Base-by-base conservation (phyloP, 2,329 filamentous ascomycete species). In the Scorias spongiosa region DNA sequence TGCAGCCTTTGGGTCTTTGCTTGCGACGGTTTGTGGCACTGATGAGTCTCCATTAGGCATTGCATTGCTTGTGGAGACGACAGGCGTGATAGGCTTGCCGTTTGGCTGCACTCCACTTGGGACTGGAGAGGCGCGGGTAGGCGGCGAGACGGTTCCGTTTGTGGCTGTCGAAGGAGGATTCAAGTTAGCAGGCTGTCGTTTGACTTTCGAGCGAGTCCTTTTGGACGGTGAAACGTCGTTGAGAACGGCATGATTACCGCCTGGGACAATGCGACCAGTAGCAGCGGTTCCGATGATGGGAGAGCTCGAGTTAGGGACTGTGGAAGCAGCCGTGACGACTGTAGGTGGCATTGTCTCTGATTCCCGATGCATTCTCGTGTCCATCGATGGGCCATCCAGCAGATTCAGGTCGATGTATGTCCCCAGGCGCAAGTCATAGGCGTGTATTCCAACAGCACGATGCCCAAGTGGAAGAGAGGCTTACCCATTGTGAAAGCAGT, bases 1-100 rank as follows among this genome's bases (percentile, higher is more conserved):
- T 48, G 69, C 67, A 47, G 64, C 63, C 59, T 80, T 80, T 46
- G 76, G 76, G 57, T 80, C 75, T 63, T 74, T 78, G 42, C 76
- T 78, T 60, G 68, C 73, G 55, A 80, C 72, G 20, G 76, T 80
- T 60, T 79, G 76, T 20, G 67, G 66, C 18, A 52, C 52, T 42
- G 63, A 64, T 52, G 64, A 68, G 51, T 66, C 63, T 46, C 69
- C 70, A 54, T 66, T 67, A 49, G 62, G 56, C 67, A 76, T 71
- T 39, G 70, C 67, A 60, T 72, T 76, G 62, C 69, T 74, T 58
- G 71, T 70, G 55, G 77, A 72, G 52, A 74, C 71, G 54, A 69
- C 67, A 46, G 73, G 74, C 50, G 73, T 71, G 29, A 69, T 60
- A 42, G 67, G 64, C 57, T 71, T 72, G 61, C 71, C 73, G 56